Conservation (phyloP, 768 basidiomycete species). For the Termitomyces sp. region DNA sequence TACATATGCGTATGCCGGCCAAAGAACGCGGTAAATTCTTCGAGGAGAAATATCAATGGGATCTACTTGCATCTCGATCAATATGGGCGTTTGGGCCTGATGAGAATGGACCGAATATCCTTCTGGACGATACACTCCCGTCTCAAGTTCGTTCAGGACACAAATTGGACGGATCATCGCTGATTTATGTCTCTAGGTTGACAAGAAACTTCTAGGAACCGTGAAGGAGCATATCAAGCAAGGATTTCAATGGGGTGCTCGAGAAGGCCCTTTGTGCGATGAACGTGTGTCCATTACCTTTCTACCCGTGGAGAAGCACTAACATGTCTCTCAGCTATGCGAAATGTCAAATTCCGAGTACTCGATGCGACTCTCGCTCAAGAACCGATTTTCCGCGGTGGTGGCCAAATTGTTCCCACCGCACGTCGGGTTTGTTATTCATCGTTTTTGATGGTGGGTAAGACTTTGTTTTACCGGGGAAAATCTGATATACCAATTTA, state of each 20-base stretch:
- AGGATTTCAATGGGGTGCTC: constrained; percentile 98
- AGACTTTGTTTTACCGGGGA: constrained; percentile 4
- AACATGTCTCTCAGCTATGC: constrained; percentile 64
- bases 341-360: constrained; percentile 97
- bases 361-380: constrained; percentile 88
- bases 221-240: constrained; percentile 97
- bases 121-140: constrained; percentile 94
- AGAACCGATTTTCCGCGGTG: constrained; percentile 96
- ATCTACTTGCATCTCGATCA: constrained; percentile 91
- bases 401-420: constrained; percentile 98
- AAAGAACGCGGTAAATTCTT: constrained; percentile 97
- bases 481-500: constrained; percentile 21
- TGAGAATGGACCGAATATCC: constrained; percentile 88
- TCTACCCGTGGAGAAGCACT: background rate
- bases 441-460: constrained; percentile 91
- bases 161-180: background rate
- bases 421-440: constrained; percentile 99
- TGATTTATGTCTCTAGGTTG: constrained; percentile 46
- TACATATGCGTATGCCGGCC: constrained; percentile 91
- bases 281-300: constrained; percentile 69
- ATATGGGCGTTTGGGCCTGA: constrained; percentile 99
- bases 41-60: constrained; percentile 97
- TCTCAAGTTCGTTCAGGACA: constrained; percentile 56
- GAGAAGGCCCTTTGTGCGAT: constrained; percentile 96
- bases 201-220: constrained; percentile 85